These are phyloP conservation scores for Alternaria brassicicola DNA, from an alignment of 2,329 filamentous ascomycete genomes.

Conservation along the genomic window DNA sequence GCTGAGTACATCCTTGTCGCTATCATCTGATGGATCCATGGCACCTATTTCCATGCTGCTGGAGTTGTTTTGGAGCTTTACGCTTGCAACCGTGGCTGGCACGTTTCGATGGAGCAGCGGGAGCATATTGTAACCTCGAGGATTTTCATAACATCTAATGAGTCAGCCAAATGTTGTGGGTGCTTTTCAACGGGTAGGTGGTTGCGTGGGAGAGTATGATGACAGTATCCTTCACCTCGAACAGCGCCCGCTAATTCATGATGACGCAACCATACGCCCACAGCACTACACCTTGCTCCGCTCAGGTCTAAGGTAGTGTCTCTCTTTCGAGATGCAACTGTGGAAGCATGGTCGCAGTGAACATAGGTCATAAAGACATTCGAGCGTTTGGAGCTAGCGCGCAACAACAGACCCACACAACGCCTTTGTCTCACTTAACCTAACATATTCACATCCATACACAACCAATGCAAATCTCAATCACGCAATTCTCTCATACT, in stretches of 20 bases:
- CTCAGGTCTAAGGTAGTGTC: too few relatives aligned
- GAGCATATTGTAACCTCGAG: background rate
- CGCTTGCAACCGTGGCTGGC: background rate
- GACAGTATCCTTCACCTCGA: background rate
- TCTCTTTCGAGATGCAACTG: background rate
- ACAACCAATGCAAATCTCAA: background rate
- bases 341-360: background rate
- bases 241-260: background rate
- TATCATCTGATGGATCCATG: background rate
- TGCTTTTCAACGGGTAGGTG: background rate
- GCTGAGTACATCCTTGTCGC: background rate
- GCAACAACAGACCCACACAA: slow-evolving; percentile 10
- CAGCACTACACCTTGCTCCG: background rate
- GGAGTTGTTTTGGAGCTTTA: background rate
- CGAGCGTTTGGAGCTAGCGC: background rate
- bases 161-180: background rate
- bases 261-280: background rate
- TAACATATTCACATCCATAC: background rate
- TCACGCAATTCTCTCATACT: background rate
- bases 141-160: too few relatives aligned
- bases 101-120: background rate
- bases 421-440: background rate
- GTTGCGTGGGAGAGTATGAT: background rate
- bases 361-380: background rate
- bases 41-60: background rate